A percentile compares a stretch with the other conserved stretches of the same genome.
Conservation (phyloP, 2,329 filamentous ascomycete genomes). For the Coniochaeta ligniaria region DNA sequence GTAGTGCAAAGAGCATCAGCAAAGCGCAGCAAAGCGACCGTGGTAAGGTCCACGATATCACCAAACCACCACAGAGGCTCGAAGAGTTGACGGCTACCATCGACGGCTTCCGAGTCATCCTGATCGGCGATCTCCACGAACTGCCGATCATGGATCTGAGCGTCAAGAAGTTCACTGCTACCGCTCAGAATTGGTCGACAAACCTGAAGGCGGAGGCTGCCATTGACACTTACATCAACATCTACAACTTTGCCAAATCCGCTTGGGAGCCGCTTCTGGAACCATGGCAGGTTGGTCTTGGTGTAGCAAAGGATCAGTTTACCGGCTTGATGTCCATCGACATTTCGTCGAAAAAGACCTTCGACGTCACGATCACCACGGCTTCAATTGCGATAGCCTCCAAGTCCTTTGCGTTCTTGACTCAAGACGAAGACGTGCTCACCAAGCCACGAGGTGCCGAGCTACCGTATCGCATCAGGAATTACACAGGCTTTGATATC, state of each 20-base stretch:
- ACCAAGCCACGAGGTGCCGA: constrained; percentile 89
- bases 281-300: constrained; percentile 91
- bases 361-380: constrained; percentile 89
- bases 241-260: constrained; percentile 99
- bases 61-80: constrained; percentile 25
- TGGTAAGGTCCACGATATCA: constrained; percentile 22
- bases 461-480: constrained; percentile 86
- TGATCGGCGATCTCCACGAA: constrained; percentile 95
- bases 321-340: constrained; percentile 77
- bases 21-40: constrained; percentile 6
- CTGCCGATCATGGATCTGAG: constrained; percentile 90
- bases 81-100: constrained; percentile 84
- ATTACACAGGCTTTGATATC: constrained; percentile 91
- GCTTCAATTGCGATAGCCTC: constrained; percentile 89
- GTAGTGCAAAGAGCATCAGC: constrained; percentile 11
- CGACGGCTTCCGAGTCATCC: constrained; percentile 81
- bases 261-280: constrained; percentile 96
- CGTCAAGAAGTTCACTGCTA: constrained; percentile 80
- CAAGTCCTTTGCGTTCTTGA: constrained; percentile 87
- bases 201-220: constrained; percentile 79
- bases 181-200: constrained; percentile 85
- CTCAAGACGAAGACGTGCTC: constrained; percentile 81
- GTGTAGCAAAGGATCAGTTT: constrained; percentile 70
- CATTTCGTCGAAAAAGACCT: constrained; percentile 77
- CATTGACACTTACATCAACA: constrained; percentile 91